Evolutionary conservation across 2,329 filamentous ascomycete species (phyloP), one percentile per base, ranked within the genome.

Genomic region (Fusarium virguliforme): DNA sequence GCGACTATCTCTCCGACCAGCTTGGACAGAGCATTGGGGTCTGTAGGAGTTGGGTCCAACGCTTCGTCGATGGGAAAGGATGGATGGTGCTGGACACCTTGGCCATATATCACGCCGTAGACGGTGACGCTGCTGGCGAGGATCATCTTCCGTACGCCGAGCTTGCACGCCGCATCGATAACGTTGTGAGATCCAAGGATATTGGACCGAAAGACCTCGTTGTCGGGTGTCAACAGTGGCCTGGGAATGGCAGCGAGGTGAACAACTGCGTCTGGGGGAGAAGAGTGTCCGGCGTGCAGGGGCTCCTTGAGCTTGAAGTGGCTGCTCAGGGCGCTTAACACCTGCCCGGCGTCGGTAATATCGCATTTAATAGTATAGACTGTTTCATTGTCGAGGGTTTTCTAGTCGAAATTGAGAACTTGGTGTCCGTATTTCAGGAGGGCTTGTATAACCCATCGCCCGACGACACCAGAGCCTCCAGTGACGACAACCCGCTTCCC

Each of bases 221-320:
- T 53, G 50, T 53, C 50, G 10, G 50, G 50, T 8, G 50, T 12
- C 1, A 53, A 34, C 8, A 53, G 28, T 15, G 50, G 50, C 13
- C 50, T 32, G 32, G 50, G 50, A 5, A 22, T 24, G 18, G 30
- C 50, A 3, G 50, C 50, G 8, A 53, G 12, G 30, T 53, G 50
- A 24, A 53, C 35, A 9, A 53, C 30, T 9, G 50, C 50, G 30
- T 53, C 50, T 8, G 50, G 50, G 7, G 50, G 50, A 22, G 7
- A 35, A 3, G 32, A 30, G 0, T n/a, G 32, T 15, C 50, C 50
- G 15, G n/a, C 28, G 6, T 32, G n/a, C 13, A 53, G 50, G 1
- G 50, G 50, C 30, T 53, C 50, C 8, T 53, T 15, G 30, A 53
- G 50, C 7, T 35, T 26, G 32, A 53, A 53, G 50, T 53, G 30